Evolutionary conservation across 768 basidiomycete species (phyloP).

Genomic region (Phanerochaete carnosa): DNA sequence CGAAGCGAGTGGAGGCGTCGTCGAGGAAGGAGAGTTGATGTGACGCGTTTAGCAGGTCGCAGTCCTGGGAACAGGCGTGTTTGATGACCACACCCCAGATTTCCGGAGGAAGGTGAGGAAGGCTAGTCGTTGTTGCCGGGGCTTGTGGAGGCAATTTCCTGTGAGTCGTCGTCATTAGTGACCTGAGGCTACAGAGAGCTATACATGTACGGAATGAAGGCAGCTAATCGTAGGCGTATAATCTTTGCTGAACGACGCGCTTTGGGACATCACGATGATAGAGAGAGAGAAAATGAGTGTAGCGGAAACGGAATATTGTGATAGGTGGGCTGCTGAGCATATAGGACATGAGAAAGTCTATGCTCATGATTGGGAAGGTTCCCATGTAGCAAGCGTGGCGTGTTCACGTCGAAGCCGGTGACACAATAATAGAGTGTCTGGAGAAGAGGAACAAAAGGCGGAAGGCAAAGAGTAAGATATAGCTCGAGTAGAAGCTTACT

Average conservation of each 20-base stretch:
- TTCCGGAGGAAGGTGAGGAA: slow-evolving; percentile 47
- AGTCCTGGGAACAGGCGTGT: slow-evolving; percentile 44
- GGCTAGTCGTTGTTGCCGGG: background rate
- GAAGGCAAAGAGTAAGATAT: background rate
- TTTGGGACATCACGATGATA: too few relatives aligned
- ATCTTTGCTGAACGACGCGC: background rate
- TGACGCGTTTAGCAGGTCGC: slow-evolving; percentile 45
- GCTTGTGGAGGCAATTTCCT: background rate
- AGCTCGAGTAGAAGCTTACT: background rate
- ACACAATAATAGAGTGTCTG: too few relatives aligned
- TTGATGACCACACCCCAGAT: slow-evolving; percentile 66
- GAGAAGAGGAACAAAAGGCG: background rate
- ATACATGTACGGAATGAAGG: background rate
- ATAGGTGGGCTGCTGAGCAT: too few relatives aligned
- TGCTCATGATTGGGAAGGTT: too few relatives aligned
- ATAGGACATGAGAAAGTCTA: too few relatives aligned
- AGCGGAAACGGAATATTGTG: too few relatives aligned
- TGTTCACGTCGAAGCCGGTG: too few relatives aligned
- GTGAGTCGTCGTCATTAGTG: background rate
- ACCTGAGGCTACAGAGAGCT: background rate
- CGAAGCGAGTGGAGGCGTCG: slow-evolving; percentile 33
- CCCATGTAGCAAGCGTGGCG: too few relatives aligned
- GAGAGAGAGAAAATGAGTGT: too few relatives aligned
- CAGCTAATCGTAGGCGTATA: background rate
- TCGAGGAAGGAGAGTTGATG: slow-evolving; percentile 59